phyloP scores from a whole-genome alignment of 257 asterid species.

The Gentiana macrophylla region DNA sequence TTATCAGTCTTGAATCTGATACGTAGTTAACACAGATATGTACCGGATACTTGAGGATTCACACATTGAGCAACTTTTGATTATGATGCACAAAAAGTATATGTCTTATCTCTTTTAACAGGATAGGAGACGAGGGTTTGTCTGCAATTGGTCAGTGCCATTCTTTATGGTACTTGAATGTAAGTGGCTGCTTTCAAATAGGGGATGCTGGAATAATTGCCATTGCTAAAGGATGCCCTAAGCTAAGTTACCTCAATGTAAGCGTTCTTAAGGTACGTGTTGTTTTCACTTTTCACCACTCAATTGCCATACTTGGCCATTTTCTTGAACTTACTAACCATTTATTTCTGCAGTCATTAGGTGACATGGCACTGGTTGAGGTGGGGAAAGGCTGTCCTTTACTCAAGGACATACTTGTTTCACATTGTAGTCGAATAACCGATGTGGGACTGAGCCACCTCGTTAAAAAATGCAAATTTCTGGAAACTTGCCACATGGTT shows the following conservation, averaged over 20 bases:
- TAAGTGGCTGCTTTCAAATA: slow-evolving; percentile 80
- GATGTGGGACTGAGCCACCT: slow-evolving; percentile 54
- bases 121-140: slow-evolving; percentile 78
- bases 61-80: too few species aligned
- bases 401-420: slow-evolving; percentile 62
- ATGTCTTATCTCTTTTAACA: slow-evolving; percentile 14
- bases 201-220: slow-evolving; percentile 84
- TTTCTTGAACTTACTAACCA: too few species aligned
- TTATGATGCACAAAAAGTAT: too few species aligned
- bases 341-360: slow-evolving; percentile 35
- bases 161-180: slow-evolving; percentile 59
- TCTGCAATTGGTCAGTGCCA: slow-evolving; percentile 76
- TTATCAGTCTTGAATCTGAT: background rate
- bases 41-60: too few species aligned
- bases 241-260: slow-evolving; percentile 62
- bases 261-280: slow-evolving; percentile 79
- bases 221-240: slow-evolving; percentile 77
- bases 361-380: slow-evolving; percentile 68
- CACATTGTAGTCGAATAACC: slow-evolving; percentile 78
- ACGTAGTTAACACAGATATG: too few species aligned
- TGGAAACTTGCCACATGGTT: slow-evolving; percentile 79
- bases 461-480: slow-evolving; percentile 35
- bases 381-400: slow-evolving; percentile 63
- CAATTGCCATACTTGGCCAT: too few species aligned
- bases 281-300: slow-evolving; percentile 8